phyloP scores from a whole-genome alignment of 2,329 filamentous ascomycete genomes.

The Ceratocystis cacaofunesta region DNA sequence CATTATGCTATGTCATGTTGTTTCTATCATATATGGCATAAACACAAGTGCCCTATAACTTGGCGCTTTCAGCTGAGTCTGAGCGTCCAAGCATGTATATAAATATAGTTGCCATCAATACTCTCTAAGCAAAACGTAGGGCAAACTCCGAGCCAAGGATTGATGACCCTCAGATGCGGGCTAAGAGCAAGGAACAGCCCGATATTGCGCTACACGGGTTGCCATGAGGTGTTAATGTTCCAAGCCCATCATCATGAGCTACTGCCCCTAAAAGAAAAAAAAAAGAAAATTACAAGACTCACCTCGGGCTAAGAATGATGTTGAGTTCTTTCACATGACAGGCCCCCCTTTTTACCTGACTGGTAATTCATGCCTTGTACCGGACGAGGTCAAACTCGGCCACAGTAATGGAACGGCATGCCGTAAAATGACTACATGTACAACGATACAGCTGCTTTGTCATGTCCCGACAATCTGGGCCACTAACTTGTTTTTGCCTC shows the following conservation, averaged over 20 bases:
- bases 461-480: neutral
- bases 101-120: neutral
- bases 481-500: neutral
- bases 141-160: neutral
- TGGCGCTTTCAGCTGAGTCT: constrained; percentile 3
- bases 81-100: neutral
- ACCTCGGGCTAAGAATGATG: neutral
- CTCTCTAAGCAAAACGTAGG: neutral
- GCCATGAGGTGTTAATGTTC: neutral
- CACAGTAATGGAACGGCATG: too few relatives aligned
- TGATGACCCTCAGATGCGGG: neutral
- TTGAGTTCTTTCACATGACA: too few relatives aligned
- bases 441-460: neutral
- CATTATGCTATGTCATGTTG: neutral
- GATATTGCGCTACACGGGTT: neutral
- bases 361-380: neutral
- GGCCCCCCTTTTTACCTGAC: too few relatives aligned
- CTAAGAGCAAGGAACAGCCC: constrained; percentile 4
- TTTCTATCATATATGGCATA: neutral
- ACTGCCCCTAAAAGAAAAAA: neutral
- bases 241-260: neutral
- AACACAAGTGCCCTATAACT: neutral
- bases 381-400: neutral
- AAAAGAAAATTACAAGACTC: neutral
- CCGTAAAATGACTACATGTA: neutral